Evolutionary conservation across 164 flowering plant species (phyloP), one percentile per base, ranked within the genome.

Genomic region (Hamamelis virginiana): DNA sequence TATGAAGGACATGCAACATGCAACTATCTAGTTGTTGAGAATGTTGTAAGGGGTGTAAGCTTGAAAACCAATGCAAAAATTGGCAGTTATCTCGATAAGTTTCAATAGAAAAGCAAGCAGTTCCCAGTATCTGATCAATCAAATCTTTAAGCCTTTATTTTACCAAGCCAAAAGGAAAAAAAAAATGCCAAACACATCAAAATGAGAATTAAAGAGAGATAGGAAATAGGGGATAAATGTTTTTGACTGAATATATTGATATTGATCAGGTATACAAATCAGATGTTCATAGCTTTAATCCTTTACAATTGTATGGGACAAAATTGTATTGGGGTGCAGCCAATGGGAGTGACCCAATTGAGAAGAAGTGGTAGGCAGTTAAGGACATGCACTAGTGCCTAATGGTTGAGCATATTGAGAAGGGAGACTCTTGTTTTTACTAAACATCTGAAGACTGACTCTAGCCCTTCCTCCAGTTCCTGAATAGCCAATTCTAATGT

Each of bases 381-480:
- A 33, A 33, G 41, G 41, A 33, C 41, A 33, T 33, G 41, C 41
- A 33, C 41, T 2, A 33, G 41, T 33, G 41, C n/a, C 60, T 71
- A 75, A 10, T 68, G 73, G 28, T 62, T 73, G 27, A 77, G 50
- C 13, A 62, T 4, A 59, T 73, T 77, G 14, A 77, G 71, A 21
- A 73, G 69, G 18, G 74, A 73, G 11, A 73, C 76, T 70, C 76
- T 65, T 10, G 65, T 61, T 50, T 62, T 73, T 10, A 77, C 11
- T 9, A 73, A 63, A 38, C 65, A 41, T 67, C 69, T 66, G 16
- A 66, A 77, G 6, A 72, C 10, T 16, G 38, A 41, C n/a, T 69
- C 74, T 19, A 76, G 3, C 19, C 64, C 67, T 5, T 65, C 64
- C 41, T 72, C 73, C n/a, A 72, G 58, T 14, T 65, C 73, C 46